Evolutionary conservation across 495 filamentous ascomycete genomes (phyloP).

Genomic region (Durotheca rogersii): DNA sequence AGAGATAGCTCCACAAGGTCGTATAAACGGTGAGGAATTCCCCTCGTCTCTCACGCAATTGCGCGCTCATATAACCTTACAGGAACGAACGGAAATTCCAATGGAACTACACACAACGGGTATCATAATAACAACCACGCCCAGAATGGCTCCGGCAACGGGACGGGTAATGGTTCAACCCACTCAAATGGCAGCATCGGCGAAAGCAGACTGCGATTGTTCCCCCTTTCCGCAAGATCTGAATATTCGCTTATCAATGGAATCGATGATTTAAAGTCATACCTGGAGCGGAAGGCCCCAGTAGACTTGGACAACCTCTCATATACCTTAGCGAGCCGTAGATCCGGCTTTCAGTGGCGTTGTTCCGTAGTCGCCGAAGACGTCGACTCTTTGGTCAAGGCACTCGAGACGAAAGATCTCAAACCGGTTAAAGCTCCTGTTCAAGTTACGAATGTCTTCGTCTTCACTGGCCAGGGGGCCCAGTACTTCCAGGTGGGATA

Average conservation of each 20-base stretch:
- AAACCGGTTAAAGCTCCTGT: constrained; percentile 2
- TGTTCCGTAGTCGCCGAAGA: constrained; percentile 26
- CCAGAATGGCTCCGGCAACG: too few relatives aligned
- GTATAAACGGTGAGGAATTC: neutral
- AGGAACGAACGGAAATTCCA: neutral
- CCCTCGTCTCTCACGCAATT: too few relatives aligned
- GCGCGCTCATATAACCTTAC: neutral
- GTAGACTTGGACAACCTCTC: constrained; percentile 23
- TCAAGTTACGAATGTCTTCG: constrained; percentile 13
- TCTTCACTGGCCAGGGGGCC: constrained; percentile 33
- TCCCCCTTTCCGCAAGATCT: neutral
- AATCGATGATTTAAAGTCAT: neutral
- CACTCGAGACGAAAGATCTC: constrained; percentile 3
- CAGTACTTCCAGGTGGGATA: constrained; percentile 51
- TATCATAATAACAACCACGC: neutral
- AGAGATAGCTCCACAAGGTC: neutral
- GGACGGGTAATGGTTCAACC: neutral
- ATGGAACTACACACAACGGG: neutral
- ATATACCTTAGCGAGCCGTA: constrained; percentile 30
- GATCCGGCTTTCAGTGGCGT: constrained; percentile 29
- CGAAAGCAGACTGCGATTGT: neutral
- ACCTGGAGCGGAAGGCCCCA: neutral
- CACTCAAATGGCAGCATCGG: neutral
- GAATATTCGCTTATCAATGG: neutral
- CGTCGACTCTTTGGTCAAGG: constrained; percentile 5